These are phyloP conservation scores for Tremella fuciformis DNA, from an alignment of 768 basidiomycete species.

Conservation along the genomic window DNA sequence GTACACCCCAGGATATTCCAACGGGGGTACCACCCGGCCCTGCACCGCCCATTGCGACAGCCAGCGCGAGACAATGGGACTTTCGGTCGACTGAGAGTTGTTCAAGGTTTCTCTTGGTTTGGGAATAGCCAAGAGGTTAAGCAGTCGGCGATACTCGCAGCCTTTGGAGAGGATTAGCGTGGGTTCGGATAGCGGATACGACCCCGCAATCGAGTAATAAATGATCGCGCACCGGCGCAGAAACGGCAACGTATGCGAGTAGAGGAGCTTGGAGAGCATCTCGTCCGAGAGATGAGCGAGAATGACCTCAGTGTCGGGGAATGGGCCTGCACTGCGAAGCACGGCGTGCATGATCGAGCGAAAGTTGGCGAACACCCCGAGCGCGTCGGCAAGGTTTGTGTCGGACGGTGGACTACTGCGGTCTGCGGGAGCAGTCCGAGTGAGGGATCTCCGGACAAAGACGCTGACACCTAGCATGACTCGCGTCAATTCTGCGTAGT, in stretches of 20 bases:
- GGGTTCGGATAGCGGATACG: constrained; percentile 28
- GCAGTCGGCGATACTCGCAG: constrained; percentile 75
- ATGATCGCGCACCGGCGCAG: constrained; percentile 82
- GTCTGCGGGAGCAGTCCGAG: constrained; percentile 4
- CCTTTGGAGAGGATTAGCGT: constrained; percentile 35
- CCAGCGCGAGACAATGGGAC: constrained; percentile 70
- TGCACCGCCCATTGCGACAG: constrained; percentile 82
- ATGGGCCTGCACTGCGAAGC: constrained; percentile 38
- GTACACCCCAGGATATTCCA: constrained; percentile 82
- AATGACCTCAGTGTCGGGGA: constrained; percentile 31
- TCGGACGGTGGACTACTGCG: constrained; percentile 50
- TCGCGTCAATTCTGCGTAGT: constrained; percentile 84
- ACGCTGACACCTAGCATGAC: constrained; percentile 69
- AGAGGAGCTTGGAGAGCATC: constrained; percentile 78
- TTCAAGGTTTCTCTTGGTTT: constrained; percentile 61
- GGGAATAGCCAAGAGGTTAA: constrained; percentile 73
- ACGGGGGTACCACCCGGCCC: constrained; percentile 66
- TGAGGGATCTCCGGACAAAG: constrained; percentile 33
- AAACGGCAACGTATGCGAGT: constrained; percentile 86
- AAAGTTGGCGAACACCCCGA: constrained; percentile 76
- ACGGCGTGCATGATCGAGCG: constrained; percentile 32
- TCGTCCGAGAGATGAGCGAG: constrained; percentile 72
- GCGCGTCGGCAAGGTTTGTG: constrained; percentile 59
- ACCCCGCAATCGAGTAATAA: constrained; percentile 62
- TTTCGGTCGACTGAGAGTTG: constrained; percentile 31